Evolutionary conservation across 176 grass and related monocot species (phyloP), one percentile per base, ranked within the genome.

Genomic region (Hsuehochloa calcarea): DNA sequence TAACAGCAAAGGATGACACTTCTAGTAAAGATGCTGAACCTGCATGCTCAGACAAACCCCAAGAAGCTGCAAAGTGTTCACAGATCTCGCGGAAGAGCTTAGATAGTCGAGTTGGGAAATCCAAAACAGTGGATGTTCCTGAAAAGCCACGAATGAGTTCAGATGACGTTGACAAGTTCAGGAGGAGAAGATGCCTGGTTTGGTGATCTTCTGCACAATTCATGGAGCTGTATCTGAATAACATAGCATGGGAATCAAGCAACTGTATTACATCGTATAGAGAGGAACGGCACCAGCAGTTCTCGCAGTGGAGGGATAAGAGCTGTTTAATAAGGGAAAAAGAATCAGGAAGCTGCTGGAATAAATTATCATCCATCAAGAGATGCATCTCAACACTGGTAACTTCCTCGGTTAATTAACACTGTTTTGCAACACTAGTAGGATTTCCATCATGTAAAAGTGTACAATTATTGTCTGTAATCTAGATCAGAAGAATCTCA

Each of bases 111-210:
- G 94, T 96, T 52, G 89, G 84, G 41, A 96, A 96, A 87, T 88
- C 94, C 4, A 96, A 93, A 92, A 88, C 84, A 51, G 65, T 87
- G 71, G 89, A 96, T 89, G 80, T 90, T 77, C 81, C 91, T 35
- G 94, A 96, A 74, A 96, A 93, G 88, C 86, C 94, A 56, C 87
- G 89, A 50, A 89, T 96, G 94, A 96, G 91, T 84, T 96, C 91
- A 31, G 94, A 96, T 81, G 94, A 96, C 68, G 90, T 96, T 6
- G 91, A 93, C 87, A 96, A 96, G 85, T 93, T 93, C 46, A 83
- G 89, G 56, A 86, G 89, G 70, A 91, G 87, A 83, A 87, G 94
- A 89, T 96, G 94, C 62, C 88, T 96, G 71, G 89, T 93, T 72
- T 96, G 94, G 94, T 96, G 83, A 96, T 43, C 20, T 44, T 45